Percentiles rank a stretch among this genome's conserved stretches.
Evolutionary conservation across 2,329 filamentous ascomycete species (phyloP).

Genomic region (Thielaviopsis musarum): DNA sequence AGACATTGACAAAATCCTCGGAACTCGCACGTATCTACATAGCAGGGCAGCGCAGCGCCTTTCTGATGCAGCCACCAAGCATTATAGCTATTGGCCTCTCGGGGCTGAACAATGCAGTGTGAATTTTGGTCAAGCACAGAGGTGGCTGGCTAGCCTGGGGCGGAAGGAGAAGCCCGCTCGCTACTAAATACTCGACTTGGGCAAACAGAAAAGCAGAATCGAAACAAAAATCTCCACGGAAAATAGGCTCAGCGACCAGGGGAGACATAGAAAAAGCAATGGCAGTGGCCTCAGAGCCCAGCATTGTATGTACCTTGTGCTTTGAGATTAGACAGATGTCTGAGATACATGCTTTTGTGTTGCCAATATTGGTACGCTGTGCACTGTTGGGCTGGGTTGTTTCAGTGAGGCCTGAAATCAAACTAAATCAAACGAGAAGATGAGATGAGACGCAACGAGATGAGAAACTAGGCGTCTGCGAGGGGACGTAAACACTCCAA

Average conservation of each 20-base stretch:
- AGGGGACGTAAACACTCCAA: neutral
- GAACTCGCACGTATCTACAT: neutral
- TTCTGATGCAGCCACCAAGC: neutral
- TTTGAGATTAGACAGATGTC: conserved; percentile 1
- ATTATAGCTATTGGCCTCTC: neutral
- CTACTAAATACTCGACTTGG: too few species aligned
- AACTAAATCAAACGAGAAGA: neutral
- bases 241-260: too few species aligned
- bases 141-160: neutral
- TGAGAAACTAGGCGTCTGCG: neutral
- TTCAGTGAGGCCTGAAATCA: neutral
- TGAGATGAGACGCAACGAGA: neutral
- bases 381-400: neutral
- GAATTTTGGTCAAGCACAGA: neutral
- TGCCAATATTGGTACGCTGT: conserved; percentile 10
- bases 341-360: conserved; percentile 11
- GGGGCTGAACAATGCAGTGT: neutral
- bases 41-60: neutral
- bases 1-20: neutral
- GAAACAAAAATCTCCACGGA: too few species aligned
- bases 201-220: too few species aligned
- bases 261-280: neutral
- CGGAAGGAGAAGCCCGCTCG: neutral
- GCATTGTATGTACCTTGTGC: neutral
- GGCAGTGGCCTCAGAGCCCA: neutral